Evolutionary conservation across 2,329 filamentous ascomycete genomes (phyloP).

Genomic region (Pseudogymnoascus sp.): DNA sequence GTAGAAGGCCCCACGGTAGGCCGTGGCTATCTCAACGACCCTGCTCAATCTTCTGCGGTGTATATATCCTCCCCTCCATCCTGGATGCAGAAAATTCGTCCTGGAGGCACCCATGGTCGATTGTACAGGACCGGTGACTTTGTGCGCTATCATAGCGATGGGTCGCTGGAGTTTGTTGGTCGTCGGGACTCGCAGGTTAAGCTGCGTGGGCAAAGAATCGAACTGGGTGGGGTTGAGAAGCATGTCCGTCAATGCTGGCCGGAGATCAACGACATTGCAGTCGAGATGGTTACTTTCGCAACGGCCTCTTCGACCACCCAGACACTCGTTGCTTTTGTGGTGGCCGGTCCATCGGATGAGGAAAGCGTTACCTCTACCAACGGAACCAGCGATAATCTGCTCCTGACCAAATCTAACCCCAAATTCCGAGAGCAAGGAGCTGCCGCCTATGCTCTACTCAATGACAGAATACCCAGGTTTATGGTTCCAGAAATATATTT

Average conservation of each 20-base stretch:
- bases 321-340: background rate
- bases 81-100: background rate
- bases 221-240: constrained; percentile 17
- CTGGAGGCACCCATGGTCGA: constrained; percentile 9
- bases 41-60: constrained; percentile 43
- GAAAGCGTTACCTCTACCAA: background rate
- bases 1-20: constrained; percentile 44
- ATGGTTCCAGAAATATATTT: background rate
- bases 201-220: constrained; percentile 17
- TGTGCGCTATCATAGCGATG: constrained; percentile 42
- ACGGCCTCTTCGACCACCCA: background rate
- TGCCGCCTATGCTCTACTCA: background rate
- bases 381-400: background rate
- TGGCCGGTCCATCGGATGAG: background rate
- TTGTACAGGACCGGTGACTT: constrained; percentile 55
- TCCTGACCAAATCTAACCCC: background rate
- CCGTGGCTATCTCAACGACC: constrained; percentile 48
- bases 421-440: background rate
- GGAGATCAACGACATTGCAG: background rate
- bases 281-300: background rate
- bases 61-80: constrained; percentile 36
- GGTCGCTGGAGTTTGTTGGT: constrained; percentile 45
- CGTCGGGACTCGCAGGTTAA: constrained; percentile 58
- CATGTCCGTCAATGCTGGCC: background rate
- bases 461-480: background rate